These are phyloP conservation scores for Sarocladiaceae sp. DNA, from an alignment of 2,329 filamentous ascomycete genomes.

Conservation along the genomic window DNA sequence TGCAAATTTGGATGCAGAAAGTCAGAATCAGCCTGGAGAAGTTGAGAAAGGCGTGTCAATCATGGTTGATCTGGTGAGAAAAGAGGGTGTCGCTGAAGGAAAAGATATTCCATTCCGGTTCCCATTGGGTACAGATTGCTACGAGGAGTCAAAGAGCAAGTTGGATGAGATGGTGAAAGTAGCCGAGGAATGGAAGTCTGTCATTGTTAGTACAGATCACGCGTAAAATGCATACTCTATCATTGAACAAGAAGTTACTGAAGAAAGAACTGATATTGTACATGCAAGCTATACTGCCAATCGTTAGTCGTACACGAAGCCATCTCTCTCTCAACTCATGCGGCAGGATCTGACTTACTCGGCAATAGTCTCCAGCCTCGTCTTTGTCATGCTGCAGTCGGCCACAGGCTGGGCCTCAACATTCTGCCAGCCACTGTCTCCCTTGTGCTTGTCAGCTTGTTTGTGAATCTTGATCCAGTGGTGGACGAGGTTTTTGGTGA, in stretches of 20 bases:
- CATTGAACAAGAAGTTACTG: too few relatives aligned
- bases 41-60: slow-evolving; percentile 15
- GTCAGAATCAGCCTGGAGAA: slow-evolving; percentile 16
- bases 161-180: slow-evolving; percentile 18
- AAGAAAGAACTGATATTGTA: too few relatives aligned
- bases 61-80: slow-evolving; percentile 21
- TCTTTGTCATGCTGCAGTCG: not conserved
- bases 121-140: slow-evolving; percentile 21
- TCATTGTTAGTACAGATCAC: slow-evolving; percentile 15
- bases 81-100: slow-evolving; percentile 17
- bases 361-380: not conserved
- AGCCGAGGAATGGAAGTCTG: slow-evolving; percentile 17
- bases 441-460: not conserved
- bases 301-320: too few relatives aligned
- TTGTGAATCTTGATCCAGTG: not conserved
- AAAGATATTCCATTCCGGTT: slow-evolving; percentile 18
- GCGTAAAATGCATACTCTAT: too few relatives aligned
- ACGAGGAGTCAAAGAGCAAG: slow-evolving; percentile 18
- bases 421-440: not conserved
- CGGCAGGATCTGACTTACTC: too few relatives aligned
- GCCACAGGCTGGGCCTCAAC: not conserved
- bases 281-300: too few relatives aligned
- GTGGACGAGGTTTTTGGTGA: not conserved
- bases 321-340: too few relatives aligned
- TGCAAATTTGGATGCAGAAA: not conserved